Percentiles rank a stretch among this genome's conserved stretches.
phyloP scores from a whole-genome alignment of 1,139 yeast genomes.

The Geotrichum fermentans region DNA sequence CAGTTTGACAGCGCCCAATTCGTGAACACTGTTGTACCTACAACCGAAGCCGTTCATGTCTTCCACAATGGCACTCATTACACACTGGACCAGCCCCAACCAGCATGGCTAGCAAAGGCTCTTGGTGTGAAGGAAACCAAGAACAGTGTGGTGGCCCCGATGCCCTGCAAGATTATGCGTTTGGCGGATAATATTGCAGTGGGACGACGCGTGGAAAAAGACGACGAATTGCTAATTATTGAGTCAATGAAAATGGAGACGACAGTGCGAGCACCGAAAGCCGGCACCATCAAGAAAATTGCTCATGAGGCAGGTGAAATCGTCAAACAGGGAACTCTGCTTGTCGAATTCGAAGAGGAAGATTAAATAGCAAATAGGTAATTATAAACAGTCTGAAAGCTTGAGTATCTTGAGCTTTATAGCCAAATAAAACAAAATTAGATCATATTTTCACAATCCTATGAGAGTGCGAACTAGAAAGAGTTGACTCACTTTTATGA shows the following conservation, averaged over 20 bases:
- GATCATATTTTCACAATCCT: not conserved
- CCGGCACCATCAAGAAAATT: constrained; percentile 32
- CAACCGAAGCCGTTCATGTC: constrained; percentile 29
- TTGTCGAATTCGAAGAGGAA: constrained; percentile 35
- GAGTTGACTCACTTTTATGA: too few species aligned
- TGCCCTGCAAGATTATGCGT: constrained; percentile 37
- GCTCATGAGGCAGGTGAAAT: constrained; percentile 34
- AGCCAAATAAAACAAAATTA: not conserved
- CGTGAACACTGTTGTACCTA: constrained; percentile 31
- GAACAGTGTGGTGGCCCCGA: constrained; percentile 36
- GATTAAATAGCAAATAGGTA: too few species aligned
- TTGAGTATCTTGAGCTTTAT: too few species aligned
- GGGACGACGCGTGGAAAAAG: constrained; percentile 24
- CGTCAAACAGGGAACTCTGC: constrained; percentile 35
- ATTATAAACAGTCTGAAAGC: too few species aligned
- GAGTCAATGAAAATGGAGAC: constrained; percentile 30
- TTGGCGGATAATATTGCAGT: constrained; percentile 22
- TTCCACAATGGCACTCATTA: constrained; percentile 35
- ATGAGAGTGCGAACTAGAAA: too few species aligned
- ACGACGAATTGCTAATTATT: constrained; percentile 25
- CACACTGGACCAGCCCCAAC: constrained; percentile 30
- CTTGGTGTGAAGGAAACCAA: constrained; percentile 32
- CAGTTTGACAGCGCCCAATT: constrained; percentile 30
- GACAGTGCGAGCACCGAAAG: constrained; percentile 24
- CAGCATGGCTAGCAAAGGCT: constrained; percentile 34